phyloP scores from a whole-genome alignment of 2,329 filamentous ascomycete species.

The Curvularia lunata region DNA sequence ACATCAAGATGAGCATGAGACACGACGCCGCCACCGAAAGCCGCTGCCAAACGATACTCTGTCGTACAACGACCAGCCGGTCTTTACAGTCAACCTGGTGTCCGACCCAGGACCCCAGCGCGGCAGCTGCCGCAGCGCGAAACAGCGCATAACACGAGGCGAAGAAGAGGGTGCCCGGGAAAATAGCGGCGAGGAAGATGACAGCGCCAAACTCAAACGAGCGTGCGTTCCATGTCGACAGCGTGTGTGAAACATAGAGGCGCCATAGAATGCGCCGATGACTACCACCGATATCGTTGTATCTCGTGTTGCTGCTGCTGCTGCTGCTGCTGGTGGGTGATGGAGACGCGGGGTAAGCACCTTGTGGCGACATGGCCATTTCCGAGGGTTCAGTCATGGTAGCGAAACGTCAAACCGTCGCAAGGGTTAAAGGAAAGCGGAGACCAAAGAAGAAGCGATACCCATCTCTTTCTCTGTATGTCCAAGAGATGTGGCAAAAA shows the following conservation, averaged over 20 bases:
- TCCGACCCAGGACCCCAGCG: slow-evolving; percentile 66
- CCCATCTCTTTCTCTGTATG: too few species aligned
- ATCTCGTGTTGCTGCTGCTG: background rate
- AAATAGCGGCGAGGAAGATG: slow-evolving; percentile 56
- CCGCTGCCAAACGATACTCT: slow-evolving; percentile 51
- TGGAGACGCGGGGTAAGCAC: slow-evolving; percentile 13
- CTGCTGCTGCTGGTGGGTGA: background rate
- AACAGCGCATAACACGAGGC: slow-evolving; percentile 72
- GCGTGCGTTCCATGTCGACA: slow-evolving; percentile 59
- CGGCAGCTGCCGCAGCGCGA: slow-evolving; percentile 63
- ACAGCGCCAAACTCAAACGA: slow-evolving; percentile 59
- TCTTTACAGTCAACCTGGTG: slow-evolving; percentile 62
- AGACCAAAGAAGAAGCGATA: background rate
- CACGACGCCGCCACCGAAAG: slow-evolving; percentile 44
- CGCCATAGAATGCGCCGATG: slow-evolving; percentile 32
- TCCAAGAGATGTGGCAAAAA: background rate
- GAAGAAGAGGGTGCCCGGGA: slow-evolving; percentile 65
- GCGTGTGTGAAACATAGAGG: slow-evolving; percentile 56
- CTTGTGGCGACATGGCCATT: background rate
- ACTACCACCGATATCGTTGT: background rate
- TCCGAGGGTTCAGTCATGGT: background rate
- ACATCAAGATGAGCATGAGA: slow-evolving; percentile 31
- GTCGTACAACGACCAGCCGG: slow-evolving; percentile 49
- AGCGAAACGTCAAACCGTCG: background rate
- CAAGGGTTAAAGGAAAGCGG: background rate